Percentiles rank a stretch among this genome's conserved stretches.
Conservation (phyloP, 176 grass and related monocot species). For the Luzula sylvatica region DNA sequence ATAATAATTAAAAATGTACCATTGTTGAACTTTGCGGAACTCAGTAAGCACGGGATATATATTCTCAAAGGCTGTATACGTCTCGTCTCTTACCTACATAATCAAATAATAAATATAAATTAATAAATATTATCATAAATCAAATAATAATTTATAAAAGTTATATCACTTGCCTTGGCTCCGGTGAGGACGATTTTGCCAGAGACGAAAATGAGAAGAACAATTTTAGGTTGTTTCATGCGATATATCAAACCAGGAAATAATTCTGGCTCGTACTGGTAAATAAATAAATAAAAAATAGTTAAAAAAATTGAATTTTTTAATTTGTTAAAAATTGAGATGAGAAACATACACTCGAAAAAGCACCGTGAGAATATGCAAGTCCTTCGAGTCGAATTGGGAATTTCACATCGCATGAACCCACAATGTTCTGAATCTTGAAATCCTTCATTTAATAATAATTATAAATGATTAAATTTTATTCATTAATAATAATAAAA, state of each 20-base stretch:
- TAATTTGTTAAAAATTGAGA: conserved; percentile 5
- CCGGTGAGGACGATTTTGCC: conserved; percentile 97
- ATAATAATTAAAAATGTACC: conserved; percentile 32
- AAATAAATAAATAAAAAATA: background rate
- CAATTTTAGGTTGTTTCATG: conserved; percentile 95
- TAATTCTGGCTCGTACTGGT: conserved; percentile 83
- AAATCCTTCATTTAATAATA: too few relatives aligned
- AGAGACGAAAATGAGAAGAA: conserved; percentile 96
- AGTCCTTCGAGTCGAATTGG: conserved; percentile 90
- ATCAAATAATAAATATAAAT: background rate
- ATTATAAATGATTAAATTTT: background rate
- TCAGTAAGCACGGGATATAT: conserved; percentile 85
- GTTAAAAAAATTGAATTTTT: background rate
- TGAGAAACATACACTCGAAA: conserved; percentile 67
- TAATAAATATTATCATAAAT: background rate
- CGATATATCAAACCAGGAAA: conserved; percentile 92
- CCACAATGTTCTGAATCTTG: conserved; percentile 95
- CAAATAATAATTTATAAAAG: too few relatives aligned
- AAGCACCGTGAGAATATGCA: conserved; percentile 91
- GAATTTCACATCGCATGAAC: conserved; percentile 97
- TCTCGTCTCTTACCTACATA: conserved; percentile 88
- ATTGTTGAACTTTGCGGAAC: conserved; percentile 90
- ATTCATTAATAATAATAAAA: background rate
- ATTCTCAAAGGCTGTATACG: conserved; percentile 90
- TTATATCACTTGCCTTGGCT: conserved; percentile 49